Base-by-base conservation (phyloP, 176 grass and related monocot genomes). In the Dactylis glomerata region DNA sequence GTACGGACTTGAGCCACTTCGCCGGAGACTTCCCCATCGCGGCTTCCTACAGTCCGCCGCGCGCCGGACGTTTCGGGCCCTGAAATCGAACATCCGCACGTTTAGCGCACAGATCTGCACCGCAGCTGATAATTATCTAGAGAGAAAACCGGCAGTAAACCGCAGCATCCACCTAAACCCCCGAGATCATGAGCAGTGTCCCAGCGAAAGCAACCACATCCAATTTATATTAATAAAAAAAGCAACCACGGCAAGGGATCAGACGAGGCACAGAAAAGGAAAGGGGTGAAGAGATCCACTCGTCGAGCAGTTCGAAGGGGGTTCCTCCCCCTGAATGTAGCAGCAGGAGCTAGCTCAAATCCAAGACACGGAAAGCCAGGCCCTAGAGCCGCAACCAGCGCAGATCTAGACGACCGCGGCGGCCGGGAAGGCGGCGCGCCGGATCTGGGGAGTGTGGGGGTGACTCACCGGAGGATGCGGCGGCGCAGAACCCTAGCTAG, bases 21-120 rank as follows among this genome's bases (percentile, higher is more conserved):
- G 88, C 94, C 28, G 94, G 91, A 76, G 91, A 93, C 59, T 93
- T 96, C 36, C 91, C 86, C 94, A 96, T 96, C 81, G 84, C 10
- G n/a, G 34, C 33, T 34, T 38, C 65, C 55, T 57, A 77, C 31
- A 5, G n/a, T n/a, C 67, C 51, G 74, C 74, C n/a, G 24, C 50
- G 1, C 66, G 44, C 89, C 47, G 78, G 52, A 77, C 33, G 57
- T n/a, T 68, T 86, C 8, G 12, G 80, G 59, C 4, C 66, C 89
- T 90, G 58, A 56, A 84, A 7, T 13, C 40, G 47, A 58, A 80
- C 49, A 16, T 19, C 30, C 34, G 23, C 58, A 5, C 10, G 20
- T 87, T 87, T 58, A 84, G 68, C 1, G 30, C 84, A 51, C 67
- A 84, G 89, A 90, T 87, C 80, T 87, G 64, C 74, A 20, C 74